These are phyloP conservation scores for Pythium volutum DNA, from an alignment of 352 stramenopile genomes.

Conservation along the genomic window DNA sequence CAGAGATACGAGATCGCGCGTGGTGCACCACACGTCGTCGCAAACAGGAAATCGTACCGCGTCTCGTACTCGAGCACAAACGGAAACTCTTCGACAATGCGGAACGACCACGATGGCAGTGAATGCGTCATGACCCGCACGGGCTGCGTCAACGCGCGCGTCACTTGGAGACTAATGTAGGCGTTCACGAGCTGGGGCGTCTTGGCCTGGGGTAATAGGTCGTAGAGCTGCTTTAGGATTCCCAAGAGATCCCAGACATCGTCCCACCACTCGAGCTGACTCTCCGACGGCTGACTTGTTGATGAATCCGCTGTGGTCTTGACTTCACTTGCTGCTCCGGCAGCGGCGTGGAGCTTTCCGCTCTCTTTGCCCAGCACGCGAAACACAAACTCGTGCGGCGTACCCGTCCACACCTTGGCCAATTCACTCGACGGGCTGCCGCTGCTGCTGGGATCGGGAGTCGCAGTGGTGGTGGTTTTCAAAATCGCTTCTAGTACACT, in stretches of 20 bases:
- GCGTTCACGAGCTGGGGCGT: constrained; percentile 43
- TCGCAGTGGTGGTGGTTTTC: constrained; percentile 20
- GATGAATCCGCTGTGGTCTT: background rate
- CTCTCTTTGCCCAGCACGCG: constrained; percentile 28
- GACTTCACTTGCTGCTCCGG: background rate
- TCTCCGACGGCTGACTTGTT: background rate
- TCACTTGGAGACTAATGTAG: constrained; percentile 58
- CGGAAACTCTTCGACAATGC: constrained; percentile 47
- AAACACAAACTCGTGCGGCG: constrained; percentile 63
- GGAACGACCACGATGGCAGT: constrained; percentile 54
- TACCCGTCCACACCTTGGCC: constrained; percentile 35
- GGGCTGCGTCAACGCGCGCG: constrained; percentile 51
- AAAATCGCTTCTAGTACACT: constrained; percentile 71
- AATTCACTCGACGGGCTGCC: constrained; percentile 4
- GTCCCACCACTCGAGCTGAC: constrained; percentile 37
- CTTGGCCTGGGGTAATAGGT: constrained; percentile 10
- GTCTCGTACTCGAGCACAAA: constrained; percentile 72
- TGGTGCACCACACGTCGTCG: constrained; percentile 59
- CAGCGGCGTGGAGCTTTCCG: background rate
- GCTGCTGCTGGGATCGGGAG: no score
- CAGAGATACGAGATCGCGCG: constrained; percentile 70
- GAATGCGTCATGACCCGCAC: constrained; percentile 61
- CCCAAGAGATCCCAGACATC: constrained; percentile 59
- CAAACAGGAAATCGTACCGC: constrained; percentile 63
- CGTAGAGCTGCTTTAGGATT: constrained; percentile 41